Conservation (phyloP, 2,329 filamentous ascomycete genomes). For the Pseudocercospora crystallina region DNA sequence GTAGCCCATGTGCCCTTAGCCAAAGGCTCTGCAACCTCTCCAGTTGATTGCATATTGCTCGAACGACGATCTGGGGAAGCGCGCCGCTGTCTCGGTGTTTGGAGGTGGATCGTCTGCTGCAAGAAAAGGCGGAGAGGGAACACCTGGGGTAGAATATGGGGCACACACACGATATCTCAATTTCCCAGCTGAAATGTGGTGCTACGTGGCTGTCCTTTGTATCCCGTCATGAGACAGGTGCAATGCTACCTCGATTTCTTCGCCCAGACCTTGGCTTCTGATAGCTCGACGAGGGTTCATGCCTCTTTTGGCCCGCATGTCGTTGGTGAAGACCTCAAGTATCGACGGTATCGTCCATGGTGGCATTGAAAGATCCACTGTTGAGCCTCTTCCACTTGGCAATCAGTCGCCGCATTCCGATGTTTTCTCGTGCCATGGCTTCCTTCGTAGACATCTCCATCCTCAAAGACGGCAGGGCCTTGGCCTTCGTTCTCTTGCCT, state of each 20-base stretch:
- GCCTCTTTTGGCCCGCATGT: conserved; percentile 1
- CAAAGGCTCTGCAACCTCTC: conserved; percentile 61
- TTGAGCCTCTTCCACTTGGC: not conserved
- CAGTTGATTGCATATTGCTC: conserved; percentile 30
- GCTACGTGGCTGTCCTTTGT: no score
- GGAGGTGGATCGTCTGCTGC: not conserved
- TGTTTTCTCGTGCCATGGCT: not conserved
- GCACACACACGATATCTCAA: no score
- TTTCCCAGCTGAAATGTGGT: no score
- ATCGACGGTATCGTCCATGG: conserved; percentile 1
- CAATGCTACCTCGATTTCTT: conserved; percentile 10
- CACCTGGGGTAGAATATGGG: not conserved
- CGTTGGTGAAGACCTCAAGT: not conserved
- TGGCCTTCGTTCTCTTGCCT: no score
- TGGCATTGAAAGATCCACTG: not conserved
- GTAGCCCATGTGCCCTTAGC: conserved; percentile 65
- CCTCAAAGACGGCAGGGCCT: no score
- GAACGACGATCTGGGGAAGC: no score
- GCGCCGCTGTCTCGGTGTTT: no score
- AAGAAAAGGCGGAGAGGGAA: not conserved
- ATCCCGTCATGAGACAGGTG: conserved; percentile 8
- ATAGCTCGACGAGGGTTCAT: not conserved
- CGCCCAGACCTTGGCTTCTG: conserved; percentile 20
- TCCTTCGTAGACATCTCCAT: no score
- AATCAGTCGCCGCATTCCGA: not conserved